A percentile compares a stretch with the other conserved stretches of the same genome.
phyloP scores from a whole-genome alignment of 768 basidiomycete genomes.

The Leccinum barrowsii region DNA sequence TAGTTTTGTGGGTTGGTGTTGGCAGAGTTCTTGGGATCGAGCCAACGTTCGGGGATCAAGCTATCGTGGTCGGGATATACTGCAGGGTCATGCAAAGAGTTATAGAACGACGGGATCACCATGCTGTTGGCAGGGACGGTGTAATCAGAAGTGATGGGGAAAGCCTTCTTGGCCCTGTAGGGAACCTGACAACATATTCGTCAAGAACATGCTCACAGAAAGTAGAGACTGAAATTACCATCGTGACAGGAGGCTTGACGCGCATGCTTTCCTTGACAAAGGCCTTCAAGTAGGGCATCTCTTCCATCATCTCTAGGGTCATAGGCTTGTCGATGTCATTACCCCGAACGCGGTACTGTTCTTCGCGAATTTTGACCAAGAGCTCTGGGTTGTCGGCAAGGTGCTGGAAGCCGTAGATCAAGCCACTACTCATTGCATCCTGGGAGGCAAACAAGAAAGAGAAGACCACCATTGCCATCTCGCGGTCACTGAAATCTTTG shows the following conservation, averaged over 20 bases:
- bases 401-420: slow-evolving; percentile 96
- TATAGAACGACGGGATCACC: slow-evolving; percentile 93
- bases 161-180: slow-evolving; percentile 84
- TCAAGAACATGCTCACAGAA: slow-evolving; percentile 5
- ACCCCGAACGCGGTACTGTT: slow-evolving; percentile 80
- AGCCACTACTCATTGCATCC: slow-evolving; percentile 97
- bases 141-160: slow-evolving; percentile 91
- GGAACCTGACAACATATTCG: slow-evolving; percentile 60
- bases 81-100: slow-evolving; percentile 85
- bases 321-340: slow-evolving; percentile 74
- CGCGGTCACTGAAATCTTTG: slow-evolving; percentile 84
- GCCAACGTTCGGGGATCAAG: slow-evolving; percentile 89
- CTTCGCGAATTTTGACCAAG: slow-evolving; percentile 83
- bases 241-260: slow-evolving; percentile 90
- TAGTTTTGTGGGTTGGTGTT: slow-evolving; percentile 90
- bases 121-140: slow-evolving; percentile 89
- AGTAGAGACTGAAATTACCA: slow-evolving; percentile 50
- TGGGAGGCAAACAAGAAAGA: slow-evolving; percentile 96
- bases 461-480: slow-evolving; percentile 97
- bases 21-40: slow-evolving; percentile 75
- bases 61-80: slow-evolving; percentile 85
- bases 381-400: slow-evolving; percentile 90
- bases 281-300: slow-evolving; percentile 91
- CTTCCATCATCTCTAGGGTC: slow-evolving; percentile 84
- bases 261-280: slow-evolving; percentile 93